Base-by-base conservation (phyloP, 768 basidiomycete species). In the Pleurotus eryngii region DNA sequence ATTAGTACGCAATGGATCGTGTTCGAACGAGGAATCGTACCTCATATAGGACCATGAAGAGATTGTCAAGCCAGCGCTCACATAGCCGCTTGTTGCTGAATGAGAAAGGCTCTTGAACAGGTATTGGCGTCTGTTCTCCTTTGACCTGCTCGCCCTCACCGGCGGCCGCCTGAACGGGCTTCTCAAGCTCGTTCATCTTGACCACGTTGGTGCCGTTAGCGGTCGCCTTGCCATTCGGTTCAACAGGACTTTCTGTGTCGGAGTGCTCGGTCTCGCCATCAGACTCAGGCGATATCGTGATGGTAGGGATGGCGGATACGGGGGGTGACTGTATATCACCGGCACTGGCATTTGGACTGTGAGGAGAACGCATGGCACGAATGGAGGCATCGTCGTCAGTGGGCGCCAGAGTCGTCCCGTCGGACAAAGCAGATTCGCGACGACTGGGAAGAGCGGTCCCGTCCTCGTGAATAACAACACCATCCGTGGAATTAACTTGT, bases 31-130 rank as follows among this genome's bases (percentile, higher is more conserved):
- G 4, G 40, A 70, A 80, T 38, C 49, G 91, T 35, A 35, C 95
- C 83, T 98, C 95, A 67, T 98, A 98, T 4, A 99, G 76, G 3
- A 98, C 95, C 94, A 97, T 98, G 76, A 96, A 99, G 59, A 98
- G 70, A 63, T 98, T 98, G 68, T 98, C 95, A 47, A 99, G 78
- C 97, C 97, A 98, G 49, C 96, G 80, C 68, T 98, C 97, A 67
- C 97, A 99, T 38, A 99, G 74, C 47, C 97, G 81, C 78, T 98
- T 99, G 73, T 93, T 98, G 67, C 86, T 94, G 73, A 99, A 97
- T 20, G 94, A 92, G 69, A 92, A 93, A 2, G 87, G 74, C 57
- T 91, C 89, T 40, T 82, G 76, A 2, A 68, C 58, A 20, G 72
- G 57, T 8, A 67, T 46, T 39, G 75, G 58, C 3, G 77, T 68